Conservation (phyloP, 192 early-diverging fungal species). For the Funneliformis mosseae region DNA sequence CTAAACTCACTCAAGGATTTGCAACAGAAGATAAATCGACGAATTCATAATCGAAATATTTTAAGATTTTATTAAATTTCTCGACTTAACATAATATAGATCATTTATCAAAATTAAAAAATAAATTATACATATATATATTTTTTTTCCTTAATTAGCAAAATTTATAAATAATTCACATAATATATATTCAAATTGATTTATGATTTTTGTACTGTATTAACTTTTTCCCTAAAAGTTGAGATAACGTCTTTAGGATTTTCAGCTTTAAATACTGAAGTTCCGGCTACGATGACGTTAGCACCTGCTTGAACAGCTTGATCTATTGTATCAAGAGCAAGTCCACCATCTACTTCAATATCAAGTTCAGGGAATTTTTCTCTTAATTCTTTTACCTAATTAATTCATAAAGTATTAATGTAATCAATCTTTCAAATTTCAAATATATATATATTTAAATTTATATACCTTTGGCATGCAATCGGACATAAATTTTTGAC, state of each 20-base stretch:
- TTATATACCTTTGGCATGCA: constrained; percentile 81
- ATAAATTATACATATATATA: too few relatives aligned
- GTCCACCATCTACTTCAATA: constrained; percentile 95
- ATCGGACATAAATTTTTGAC: constrained; percentile 89
- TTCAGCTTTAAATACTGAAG: constrained; percentile 81
- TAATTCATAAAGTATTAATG: not conserved
- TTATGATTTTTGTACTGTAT: constrained; percentile 45
- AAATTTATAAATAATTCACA: too few relatives aligned
- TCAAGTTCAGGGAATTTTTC: constrained; percentile 79
- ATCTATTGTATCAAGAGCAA: constrained; percentile 84
- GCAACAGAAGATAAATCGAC: too few relatives aligned
- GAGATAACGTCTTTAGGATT: constrained; percentile 74
- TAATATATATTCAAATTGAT: not conserved
- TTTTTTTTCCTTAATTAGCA: too few relatives aligned
- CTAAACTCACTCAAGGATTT: too few relatives aligned
- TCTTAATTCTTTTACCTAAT: constrained; percentile 65
- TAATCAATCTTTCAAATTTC: not conserved
- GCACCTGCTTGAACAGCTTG: constrained; percentile 86
- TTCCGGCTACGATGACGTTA: constrained; percentile 97
- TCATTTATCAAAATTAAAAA: too few relatives aligned
- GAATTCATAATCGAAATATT: too few relatives aligned
- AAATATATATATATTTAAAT: not conserved
- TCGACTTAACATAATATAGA: too few relatives aligned
- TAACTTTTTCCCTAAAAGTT: constrained; percentile 58
- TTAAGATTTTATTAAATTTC: too few relatives aligned